Conservation (phyloP, 1,139 yeast species). For the Pichia sp. region DNA sequence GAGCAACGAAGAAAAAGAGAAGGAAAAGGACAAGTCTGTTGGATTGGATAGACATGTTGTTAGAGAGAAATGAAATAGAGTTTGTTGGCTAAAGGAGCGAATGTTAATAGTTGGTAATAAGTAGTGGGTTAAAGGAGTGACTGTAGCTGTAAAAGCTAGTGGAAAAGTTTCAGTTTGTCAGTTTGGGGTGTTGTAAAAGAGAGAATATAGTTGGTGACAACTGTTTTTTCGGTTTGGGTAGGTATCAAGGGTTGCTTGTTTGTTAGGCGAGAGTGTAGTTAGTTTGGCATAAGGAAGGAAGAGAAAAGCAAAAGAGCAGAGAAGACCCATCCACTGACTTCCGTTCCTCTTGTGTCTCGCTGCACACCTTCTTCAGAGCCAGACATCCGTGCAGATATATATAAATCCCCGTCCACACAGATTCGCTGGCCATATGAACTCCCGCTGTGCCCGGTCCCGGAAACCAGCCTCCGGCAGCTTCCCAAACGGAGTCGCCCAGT, state of each 20-base stretch:
- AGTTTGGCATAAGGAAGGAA: no score
- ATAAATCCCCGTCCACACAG: not conserved
- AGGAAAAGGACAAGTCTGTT: constrained; percentile 1
- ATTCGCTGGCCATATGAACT: no score
- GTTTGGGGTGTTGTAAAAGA: constrained; percentile 3
- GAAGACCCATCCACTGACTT: no score
- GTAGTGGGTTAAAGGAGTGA: constrained; percentile 4
- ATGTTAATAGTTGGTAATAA: constrained; percentile 3
- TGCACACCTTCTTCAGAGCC: no score
- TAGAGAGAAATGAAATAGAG: not conserved
- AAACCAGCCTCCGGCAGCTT: not conserved
- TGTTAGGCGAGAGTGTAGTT: not conserved
- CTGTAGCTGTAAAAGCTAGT: not conserved
- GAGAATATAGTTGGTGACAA: constrained; percentile 10
- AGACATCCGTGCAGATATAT: not conserved
- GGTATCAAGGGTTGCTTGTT: constrained; percentile 5
- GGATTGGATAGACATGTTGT: constrained; percentile 1
- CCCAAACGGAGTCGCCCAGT: not conserved
- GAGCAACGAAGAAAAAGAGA: not conserved
- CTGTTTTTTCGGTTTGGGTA: not conserved
- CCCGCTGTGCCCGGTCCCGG: not conserved
- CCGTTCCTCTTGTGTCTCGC: no score
- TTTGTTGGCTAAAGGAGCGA: not conserved
- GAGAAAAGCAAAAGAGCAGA: no score
- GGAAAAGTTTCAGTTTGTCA: not conserved